Conservation (phyloP, 768 basidiomycete genomes). For the Tephrocybe sp. region DNA sequence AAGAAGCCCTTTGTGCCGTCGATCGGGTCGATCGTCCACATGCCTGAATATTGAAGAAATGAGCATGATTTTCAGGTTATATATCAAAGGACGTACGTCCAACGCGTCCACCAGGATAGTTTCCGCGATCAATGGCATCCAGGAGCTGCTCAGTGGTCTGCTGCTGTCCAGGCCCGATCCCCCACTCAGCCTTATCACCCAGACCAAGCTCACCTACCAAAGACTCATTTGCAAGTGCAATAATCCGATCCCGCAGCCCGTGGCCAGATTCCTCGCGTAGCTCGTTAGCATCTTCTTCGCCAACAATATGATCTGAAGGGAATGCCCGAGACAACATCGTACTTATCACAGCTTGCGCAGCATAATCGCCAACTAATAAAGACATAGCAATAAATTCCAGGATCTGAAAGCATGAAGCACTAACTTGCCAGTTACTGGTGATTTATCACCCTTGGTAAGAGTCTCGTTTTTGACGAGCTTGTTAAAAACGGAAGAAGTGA, state of each 20-base stretch:
- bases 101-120: constrained; percentile 60
- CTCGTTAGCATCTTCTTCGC: constrained; percentile 90
- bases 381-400: not conserved
- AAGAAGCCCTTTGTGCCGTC: constrained; percentile 95
- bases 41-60: constrained; percentile 39
- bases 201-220: constrained; percentile 50
- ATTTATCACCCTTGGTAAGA: constrained; percentile 87
- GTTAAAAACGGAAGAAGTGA: constrained; percentile 86
- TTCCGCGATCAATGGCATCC: constrained; percentile 85
- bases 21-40: constrained; percentile 89
- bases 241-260: constrained; percentile 60
- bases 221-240: constrained; percentile 80
- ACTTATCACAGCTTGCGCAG: constrained; percentile 90
- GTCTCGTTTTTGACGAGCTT: constrained; percentile 84
- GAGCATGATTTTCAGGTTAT: constrained; percentile 3
- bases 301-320: constrained; percentile 85
- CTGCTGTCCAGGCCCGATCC: constrained; percentile 58
- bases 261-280: constrained; percentile 49
- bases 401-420: not conserved
- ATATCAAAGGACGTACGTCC: constrained; percentile 57
- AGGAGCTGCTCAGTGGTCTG: constrained; percentile 61
- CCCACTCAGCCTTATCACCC: constrained; percentile 68
- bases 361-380: constrained; percentile 81
- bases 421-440: constrained; percentile 76
- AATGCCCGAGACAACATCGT: constrained; percentile 75